Evolutionary conservation across 176 grass and related monocot genomes (phyloP).

Genomic region (Eragrostis nindensis): DNA sequence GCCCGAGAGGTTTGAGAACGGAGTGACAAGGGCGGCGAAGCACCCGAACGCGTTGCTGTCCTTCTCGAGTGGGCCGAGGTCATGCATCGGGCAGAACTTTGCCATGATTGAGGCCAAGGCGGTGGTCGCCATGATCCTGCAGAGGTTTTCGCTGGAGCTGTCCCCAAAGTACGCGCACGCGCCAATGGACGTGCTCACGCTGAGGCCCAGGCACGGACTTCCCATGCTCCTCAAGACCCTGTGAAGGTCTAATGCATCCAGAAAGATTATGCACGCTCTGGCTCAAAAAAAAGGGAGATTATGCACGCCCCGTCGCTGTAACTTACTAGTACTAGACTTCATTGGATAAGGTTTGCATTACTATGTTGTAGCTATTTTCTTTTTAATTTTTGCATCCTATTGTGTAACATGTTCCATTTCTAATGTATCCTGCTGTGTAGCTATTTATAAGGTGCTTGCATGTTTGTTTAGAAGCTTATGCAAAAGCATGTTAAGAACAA

Average conservation of each 20-base stretch:
- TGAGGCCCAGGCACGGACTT: slow-evolving; percentile 44
- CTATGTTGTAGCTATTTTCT: no score
- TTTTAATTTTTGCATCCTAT: no score
- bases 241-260: background rate
- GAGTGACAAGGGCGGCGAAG: slow-evolving; percentile 41
- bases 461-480: no score
- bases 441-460: no score
- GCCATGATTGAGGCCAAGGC: slow-evolving; percentile 57
- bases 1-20: slow-evolving; percentile 52
- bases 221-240: slow-evolving; percentile 42
- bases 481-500: no score
- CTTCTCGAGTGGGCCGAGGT: slow-evolving; percentile 49
- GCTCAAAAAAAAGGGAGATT: no score
- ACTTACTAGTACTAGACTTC: no score
- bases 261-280: background rate
- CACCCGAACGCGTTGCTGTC: slow-evolving; percentile 49
- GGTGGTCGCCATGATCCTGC: slow-evolving; percentile 50
- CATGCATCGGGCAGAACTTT: slow-evolving; percentile 68
- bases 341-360: no score
- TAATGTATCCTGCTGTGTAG: no score
- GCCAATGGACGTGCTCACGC: slow-evolving; percentile 31
- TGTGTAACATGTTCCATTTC: no score
- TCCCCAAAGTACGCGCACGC: slow-evolving; percentile 54
- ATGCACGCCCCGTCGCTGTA: background rate
- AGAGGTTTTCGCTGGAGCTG: slow-evolving; percentile 48